Conservation (phyloP, 2,329 filamentous ascomycete species). For the Neonectria neomacrospora region DNA sequence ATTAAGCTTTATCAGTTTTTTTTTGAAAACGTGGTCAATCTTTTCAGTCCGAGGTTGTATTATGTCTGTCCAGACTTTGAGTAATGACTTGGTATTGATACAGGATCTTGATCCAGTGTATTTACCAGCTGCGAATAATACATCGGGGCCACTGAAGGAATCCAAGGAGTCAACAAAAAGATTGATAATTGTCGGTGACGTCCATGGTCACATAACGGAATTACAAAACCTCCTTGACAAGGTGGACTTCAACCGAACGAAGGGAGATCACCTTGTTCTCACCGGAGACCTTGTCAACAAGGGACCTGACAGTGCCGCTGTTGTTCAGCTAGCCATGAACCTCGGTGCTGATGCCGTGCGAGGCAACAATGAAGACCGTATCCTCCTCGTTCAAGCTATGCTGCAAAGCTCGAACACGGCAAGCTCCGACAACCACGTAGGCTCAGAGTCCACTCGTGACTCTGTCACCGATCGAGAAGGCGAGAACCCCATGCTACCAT, state of each 20-base stretch:
- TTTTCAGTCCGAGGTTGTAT: neutral
- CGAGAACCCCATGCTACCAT: neutral
- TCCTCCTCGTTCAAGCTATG: conserved; percentile 65
- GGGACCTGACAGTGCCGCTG: conserved; percentile 81
- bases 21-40: neutral
- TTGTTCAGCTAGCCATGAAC: conserved; percentile 77
- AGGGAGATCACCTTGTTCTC: conserved; percentile 75
- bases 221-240: conserved; percentile 72
- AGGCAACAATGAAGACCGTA: conserved; percentile 87
- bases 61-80: neutral
- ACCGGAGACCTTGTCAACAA: conserved; percentile 83
- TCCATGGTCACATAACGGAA: conserved; percentile 82
- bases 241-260: conserved; percentile 64
- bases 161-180: conserved; percentile 1
- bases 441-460: neutral
- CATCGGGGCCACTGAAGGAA: neutral
- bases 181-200: conserved; percentile 81
- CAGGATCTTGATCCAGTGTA: neutral
- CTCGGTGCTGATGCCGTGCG: conserved; percentile 80
- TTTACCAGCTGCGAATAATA: neutral
- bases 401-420: neutral
- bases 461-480: neutral
- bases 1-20: neutral
- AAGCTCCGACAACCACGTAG: neutral
- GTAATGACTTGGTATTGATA: neutral